These are phyloP conservation scores for Paracoccidioides brasiliensis DNA, from an alignment of 2,329 filamentous ascomycete species.

Conservation along the genomic window DNA sequence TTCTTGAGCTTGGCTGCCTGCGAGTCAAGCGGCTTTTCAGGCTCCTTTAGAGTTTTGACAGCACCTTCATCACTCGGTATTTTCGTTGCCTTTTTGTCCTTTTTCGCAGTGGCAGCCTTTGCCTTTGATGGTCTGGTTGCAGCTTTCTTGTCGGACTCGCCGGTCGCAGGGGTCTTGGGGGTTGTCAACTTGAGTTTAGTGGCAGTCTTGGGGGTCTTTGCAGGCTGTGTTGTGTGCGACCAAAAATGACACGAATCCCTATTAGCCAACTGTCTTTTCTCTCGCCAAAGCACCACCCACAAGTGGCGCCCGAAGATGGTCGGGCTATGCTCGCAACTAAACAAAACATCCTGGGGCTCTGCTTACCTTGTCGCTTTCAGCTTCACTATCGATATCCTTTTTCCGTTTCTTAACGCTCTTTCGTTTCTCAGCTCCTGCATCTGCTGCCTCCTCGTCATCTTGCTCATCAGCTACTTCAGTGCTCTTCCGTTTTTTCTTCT, in stretches of 20 bases:
- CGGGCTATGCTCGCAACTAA: background rate
- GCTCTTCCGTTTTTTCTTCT: conserved; percentile 38
- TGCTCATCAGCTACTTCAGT: conserved; percentile 37
- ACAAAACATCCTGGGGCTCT: background rate
- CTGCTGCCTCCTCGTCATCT: conserved; percentile 44
- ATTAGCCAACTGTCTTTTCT: conserved; percentile 6
- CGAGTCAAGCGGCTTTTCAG: conserved; percentile 41
- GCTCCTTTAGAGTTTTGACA: conserved; percentile 36
- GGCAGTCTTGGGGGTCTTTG: conserved; percentile 51
- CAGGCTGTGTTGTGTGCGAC: conserved; percentile 33
- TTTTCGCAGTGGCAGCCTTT: conserved; percentile 45
- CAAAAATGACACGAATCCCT: conserved; percentile 5
- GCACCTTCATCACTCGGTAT: conserved; percentile 42
- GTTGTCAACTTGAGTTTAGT: conserved; percentile 41
- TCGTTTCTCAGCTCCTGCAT: conserved; percentile 38
- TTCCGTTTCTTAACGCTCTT: conserved; percentile 67
- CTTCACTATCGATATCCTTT: conserved; percentile 51
- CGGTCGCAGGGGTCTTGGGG: conserved; percentile 44
- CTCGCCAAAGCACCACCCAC: conserved; percentile 1
- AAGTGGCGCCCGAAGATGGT: background rate
- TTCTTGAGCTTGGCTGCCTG: conserved; percentile 44
- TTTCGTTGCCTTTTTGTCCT: conserved; percentile 38
- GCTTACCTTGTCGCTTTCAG: conserved; percentile 57
- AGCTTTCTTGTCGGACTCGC: conserved; percentile 33
- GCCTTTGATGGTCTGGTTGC: conserved; percentile 44